Evolutionary conservation across 345 rosid genomes (phyloP).

Genomic region (Reutealis trisperma): DNA sequence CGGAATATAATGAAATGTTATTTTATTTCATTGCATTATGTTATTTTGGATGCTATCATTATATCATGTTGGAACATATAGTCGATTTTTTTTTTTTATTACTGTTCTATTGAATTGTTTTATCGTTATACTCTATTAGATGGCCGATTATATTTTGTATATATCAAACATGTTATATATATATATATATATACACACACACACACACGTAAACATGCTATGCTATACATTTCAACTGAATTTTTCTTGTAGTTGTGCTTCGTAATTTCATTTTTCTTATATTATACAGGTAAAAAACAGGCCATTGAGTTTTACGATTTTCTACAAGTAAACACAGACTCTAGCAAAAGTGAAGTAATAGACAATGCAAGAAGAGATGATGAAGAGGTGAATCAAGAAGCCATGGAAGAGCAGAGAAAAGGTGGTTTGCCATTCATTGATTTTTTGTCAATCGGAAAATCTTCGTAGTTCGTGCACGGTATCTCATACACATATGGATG

Average conservation of each 20-base stretch:
- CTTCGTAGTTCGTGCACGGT: background rate
- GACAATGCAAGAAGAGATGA: conserved; percentile 47
- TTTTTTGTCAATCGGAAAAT: conserved; percentile 55
- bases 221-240: no score
- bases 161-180: no score
- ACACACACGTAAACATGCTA: no score
- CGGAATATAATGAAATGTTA: no score
- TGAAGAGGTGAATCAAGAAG: conserved; percentile 53
- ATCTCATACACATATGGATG: background rate
- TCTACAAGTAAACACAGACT: conserved; percentile 64
- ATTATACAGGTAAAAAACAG: conserved; percentile 37
- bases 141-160: no score
- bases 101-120: no score
- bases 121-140: no score
- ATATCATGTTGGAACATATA: no score
- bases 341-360: conserved; percentile 56
- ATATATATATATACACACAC: no score
- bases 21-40: no score
- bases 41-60: no score
- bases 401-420: conserved; percentile 27
- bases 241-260: background rate
- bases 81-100: no score
- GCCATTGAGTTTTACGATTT: conserved; percentile 64
- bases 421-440: conserved; percentile 49
- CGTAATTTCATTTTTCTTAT: background rate